Evolutionary conservation across 192 early-diverging fungal genomes (phyloP).

Genomic region (Cetraspora pellucida): DNA sequence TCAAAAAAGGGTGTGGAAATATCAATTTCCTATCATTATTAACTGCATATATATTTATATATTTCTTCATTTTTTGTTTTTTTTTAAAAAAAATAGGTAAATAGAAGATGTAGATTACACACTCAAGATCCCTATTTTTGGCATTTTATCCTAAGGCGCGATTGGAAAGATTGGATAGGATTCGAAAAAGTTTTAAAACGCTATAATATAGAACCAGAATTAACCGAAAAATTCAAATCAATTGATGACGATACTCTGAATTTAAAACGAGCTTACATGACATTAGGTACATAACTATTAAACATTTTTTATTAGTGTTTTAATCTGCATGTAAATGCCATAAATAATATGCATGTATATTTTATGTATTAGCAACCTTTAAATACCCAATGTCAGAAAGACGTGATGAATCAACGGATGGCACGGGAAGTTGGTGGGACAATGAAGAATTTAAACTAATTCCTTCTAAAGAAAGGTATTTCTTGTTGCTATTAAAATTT

Average conservation of each 20-base stretch:
- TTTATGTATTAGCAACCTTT: background rate
- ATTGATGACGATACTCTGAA: background rate
- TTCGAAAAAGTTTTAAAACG: background rate
- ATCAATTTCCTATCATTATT: too few relatives aligned
- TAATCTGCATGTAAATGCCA: background rate
- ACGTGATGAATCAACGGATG: background rate
- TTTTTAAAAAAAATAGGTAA: background rate
- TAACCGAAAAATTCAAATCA: background rate
- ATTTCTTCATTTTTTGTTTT: too few relatives aligned
- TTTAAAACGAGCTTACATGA: slow-evolving; percentile 1
- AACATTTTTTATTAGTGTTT: too few relatives aligned
- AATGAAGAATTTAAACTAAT: background rate
- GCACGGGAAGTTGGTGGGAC: background rate
- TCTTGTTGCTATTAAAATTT: background rate
- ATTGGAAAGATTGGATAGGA: background rate
- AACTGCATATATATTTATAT: too few relatives aligned
- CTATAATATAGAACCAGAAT: background rate
- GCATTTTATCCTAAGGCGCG: background rate
- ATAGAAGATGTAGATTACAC: background rate
- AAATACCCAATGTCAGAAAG: background rate
- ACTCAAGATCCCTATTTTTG: background rate
- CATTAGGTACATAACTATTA: background rate
- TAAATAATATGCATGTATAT: background rate
- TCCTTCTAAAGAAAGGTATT: background rate
- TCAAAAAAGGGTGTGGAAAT: too few relatives aligned